Percentiles rank a stretch among this genome's conserved stretches.
Evolutionary conservation across 202 grass and related monocot genomes (phyloP).

Genomic region (Saccharum hybrid): DNA sequence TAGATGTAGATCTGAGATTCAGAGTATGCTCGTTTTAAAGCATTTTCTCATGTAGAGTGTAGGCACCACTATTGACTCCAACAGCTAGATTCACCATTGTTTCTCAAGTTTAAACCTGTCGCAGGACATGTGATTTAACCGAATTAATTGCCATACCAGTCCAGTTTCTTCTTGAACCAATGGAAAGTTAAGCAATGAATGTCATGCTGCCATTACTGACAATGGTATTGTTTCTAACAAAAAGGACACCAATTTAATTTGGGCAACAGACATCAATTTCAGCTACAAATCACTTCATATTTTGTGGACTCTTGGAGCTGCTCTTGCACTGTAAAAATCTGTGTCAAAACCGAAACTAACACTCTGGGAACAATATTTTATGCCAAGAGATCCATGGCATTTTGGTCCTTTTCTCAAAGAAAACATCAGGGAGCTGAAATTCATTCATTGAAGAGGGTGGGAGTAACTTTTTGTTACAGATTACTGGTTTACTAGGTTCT

Average conservation of each 20-base stretch:
- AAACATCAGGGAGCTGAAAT: not conserved
- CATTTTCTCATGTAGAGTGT: too few relatives aligned
- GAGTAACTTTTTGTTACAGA: too few relatives aligned
- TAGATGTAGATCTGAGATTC: too few relatives aligned
- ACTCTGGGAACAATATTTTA: not conserved
- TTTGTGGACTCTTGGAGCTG: not conserved
- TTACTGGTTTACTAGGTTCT: too few relatives aligned
- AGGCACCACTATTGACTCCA: not conserved
- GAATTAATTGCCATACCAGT: not conserved
- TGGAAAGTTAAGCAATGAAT: not conserved
- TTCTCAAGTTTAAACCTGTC: not conserved
- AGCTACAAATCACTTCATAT: not conserved
- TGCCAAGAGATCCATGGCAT: not conserved
- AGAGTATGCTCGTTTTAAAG: too few relatives aligned
- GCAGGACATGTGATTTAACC: not conserved
- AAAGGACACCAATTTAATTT: not conserved
- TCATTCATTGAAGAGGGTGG: not conserved
- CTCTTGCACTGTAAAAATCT: not conserved
- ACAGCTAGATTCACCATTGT: not conserved
- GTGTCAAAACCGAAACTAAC: not conserved
- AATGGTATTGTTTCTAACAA: not conserved
- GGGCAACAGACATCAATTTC: not conserved
- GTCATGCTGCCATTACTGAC: not conserved
- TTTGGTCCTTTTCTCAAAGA: not conserved
- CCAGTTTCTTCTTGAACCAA: not conserved